Evolutionary conservation across 2,329 filamentous ascomycete species (phyloP).

Genomic region (Diplocarpon rosae): DNA sequence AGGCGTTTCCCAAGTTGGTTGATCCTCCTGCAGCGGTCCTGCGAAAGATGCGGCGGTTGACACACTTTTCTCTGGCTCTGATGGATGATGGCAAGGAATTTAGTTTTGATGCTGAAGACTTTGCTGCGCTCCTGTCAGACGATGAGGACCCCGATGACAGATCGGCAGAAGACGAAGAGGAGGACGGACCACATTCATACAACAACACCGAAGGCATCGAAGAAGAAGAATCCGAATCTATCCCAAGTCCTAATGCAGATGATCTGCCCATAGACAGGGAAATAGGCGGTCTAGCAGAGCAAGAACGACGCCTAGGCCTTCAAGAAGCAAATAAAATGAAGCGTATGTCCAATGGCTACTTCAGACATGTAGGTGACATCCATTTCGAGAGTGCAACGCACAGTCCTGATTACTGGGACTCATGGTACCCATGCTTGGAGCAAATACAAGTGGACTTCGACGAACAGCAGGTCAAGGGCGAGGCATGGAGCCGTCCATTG

Average conservation of each 20-base stretch:
- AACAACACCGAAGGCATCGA: too few relatives aligned
- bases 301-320: neutral
- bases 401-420: conserved; percentile 1
- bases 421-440: neutral
- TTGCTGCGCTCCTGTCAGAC: too few relatives aligned
- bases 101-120: too few relatives aligned
- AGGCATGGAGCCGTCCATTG: too few relatives aligned
- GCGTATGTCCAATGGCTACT: conserved; percentile 1
- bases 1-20: neutral
- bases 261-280: neutral
- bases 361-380: conserved; percentile 7
- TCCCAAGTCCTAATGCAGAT: too few relatives aligned
- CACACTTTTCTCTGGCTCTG: neutral
- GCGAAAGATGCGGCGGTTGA: neutral
- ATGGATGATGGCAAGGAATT: too few relatives aligned
- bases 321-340: neutral
- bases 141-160: too few relatives aligned
- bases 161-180: too few relatives aligned
- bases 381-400: conserved; percentile 7
- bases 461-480: too few relatives aligned
- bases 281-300: neutral
- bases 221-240: too few relatives aligned
- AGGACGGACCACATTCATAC: too few relatives aligned
- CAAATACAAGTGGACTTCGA: too few relatives aligned
- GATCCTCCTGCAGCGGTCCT: neutral